Percentiles rank a stretch among this genome's conserved stretches.
phyloP scores from a whole-genome alignment of 805 yeast genomes.

The Lipomyces starkeyi region DNA sequence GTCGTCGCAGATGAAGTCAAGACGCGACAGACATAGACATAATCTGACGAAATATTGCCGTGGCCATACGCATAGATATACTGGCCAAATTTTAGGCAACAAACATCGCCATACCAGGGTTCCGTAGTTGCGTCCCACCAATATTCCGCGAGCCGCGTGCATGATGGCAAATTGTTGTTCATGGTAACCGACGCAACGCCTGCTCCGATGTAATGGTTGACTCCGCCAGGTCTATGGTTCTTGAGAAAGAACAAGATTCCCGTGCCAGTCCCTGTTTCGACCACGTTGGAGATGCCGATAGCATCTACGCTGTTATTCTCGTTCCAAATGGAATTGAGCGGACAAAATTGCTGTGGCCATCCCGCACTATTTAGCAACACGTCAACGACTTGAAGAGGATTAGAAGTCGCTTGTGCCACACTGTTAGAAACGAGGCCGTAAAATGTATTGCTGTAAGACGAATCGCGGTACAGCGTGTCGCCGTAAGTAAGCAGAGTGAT shows the following conservation, averaged over 20 bases:
- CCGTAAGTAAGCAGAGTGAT: conserved; percentile 6
- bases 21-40: conserved; percentile 9
- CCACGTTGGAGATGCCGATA: conserved; percentile 9
- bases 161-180: neutral
- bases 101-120: conserved; percentile 8
- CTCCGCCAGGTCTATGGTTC: conserved; percentile 9
- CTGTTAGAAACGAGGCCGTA: conserved; percentile 4
- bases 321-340: conserved; percentile 1
- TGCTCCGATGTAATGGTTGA: conserved; percentile 1
- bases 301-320: conserved; percentile 6
- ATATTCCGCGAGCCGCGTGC: conserved; percentile 9
- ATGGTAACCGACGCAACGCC: conserved; percentile 6
- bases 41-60: conserved; percentile 2
- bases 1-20: conserved; percentile 1
- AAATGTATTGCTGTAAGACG: conserved; percentile 6
- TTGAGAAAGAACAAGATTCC: conserved; percentile 9
- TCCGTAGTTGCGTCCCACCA: conserved; percentile 11
- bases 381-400: conserved; percentile 9
- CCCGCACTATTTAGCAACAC: conserved; percentile 5
- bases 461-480: conserved; percentile 9
- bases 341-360: conserved; percentile 14
- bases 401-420: conserved; percentile 7
- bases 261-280: conserved; percentile 2
- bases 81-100: neutral
- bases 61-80: conserved; percentile 10